Evolutionary conservation across 768 basidiomycete genomes (phyloP), one percentile per base, ranked within the genome.

Genomic region (Lactarius evosmus): DNA sequence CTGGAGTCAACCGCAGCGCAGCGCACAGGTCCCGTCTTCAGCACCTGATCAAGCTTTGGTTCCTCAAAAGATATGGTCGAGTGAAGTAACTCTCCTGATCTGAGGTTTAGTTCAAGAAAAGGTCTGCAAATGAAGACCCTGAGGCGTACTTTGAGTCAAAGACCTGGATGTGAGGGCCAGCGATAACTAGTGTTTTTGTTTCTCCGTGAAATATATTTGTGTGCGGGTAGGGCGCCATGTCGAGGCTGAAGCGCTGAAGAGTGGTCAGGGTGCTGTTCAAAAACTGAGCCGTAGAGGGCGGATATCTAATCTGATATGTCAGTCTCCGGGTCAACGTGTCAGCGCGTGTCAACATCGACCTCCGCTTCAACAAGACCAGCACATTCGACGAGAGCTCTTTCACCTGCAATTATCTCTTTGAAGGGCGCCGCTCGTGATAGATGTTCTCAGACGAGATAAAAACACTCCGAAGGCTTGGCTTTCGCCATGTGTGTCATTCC

Each of bases 161-260:
- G 25, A 86, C 74, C 62, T 88, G 85, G 3, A 91, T 81, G 64
- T 87, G 83, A 1, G 83, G 82, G 0, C 88, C 90, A 19, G 83
- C 79, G 4, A 85, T 76, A 27, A 77, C 80, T 14, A 85, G 72
- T 0, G 78, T 74, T 36, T 66, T 74, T 12, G 65, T 55, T 1
- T 74, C 58, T 14, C 77, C 71, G 14, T 75, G 69, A 65, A 84
- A 81, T 1, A 88, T 64, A 36, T 74, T 77, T 11, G 80, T 78
- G 67, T 83, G 78, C 27, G 87, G 87, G 69, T 74, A 82, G 65
- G 62, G 58, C 32, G 16, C 3, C 49, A 56, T 52, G 56, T 25
- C 25, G 46, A 14, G 46, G 25, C 12, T 3, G 22, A 14, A 49
- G 46, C 22, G 25, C 12, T 3, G 22, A 14, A 49, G 46, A 7